Conservation (phyloP, 2,329 filamentous ascomycete genomes). For the Ophiostoma piceae region DNA sequence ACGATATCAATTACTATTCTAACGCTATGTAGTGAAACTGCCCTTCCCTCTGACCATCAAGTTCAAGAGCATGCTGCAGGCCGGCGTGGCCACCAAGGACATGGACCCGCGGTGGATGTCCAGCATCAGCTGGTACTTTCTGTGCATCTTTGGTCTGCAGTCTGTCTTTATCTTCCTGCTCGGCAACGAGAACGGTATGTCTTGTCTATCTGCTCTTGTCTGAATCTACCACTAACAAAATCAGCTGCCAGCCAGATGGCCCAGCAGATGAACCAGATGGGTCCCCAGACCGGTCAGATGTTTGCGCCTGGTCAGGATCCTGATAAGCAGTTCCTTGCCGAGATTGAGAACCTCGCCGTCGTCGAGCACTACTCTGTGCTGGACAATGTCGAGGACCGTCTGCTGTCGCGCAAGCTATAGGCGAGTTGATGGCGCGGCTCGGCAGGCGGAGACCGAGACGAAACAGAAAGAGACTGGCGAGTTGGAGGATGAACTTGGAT, state of each 20-base stretch:
- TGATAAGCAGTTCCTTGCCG: slow-evolving; percentile 87
- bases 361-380: slow-evolving; percentile 90
- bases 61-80: slow-evolving; percentile 99
- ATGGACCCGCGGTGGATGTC: slow-evolving; percentile 98
- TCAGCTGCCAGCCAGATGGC: slow-evolving; percentile 85
- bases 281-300: slow-evolving; percentile 63
- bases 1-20: too few relatives aligned
- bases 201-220: not conserved
- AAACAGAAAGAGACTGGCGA: not conserved
- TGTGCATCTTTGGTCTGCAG: slow-evolving; percentile 94
- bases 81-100: slow-evolving; percentile 89
- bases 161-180: slow-evolving; percentile 96
- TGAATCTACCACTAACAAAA: slow-evolving; percentile 24
- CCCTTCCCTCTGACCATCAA: slow-evolving; percentile 96
- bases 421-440: not conserved
- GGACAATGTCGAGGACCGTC: slow-evolving; percentile 78
- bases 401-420: slow-evolving; percentile 50
- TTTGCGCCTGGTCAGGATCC: slow-evolving; percentile 92
- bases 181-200: slow-evolving; percentile 87
- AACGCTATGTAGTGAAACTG: slow-evolving; percentile 66
- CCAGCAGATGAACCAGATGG: slow-evolving; percentile 82
- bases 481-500: not conserved
- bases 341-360: slow-evolving; percentile 93
- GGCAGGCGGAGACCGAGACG: not conserved
- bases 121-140: slow-evolving; percentile 96